These are phyloP conservation scores for Fonsecaea pedrosoi DNA, from an alignment of 2,329 filamentous ascomycete genomes.

Conservation along the genomic window DNA sequence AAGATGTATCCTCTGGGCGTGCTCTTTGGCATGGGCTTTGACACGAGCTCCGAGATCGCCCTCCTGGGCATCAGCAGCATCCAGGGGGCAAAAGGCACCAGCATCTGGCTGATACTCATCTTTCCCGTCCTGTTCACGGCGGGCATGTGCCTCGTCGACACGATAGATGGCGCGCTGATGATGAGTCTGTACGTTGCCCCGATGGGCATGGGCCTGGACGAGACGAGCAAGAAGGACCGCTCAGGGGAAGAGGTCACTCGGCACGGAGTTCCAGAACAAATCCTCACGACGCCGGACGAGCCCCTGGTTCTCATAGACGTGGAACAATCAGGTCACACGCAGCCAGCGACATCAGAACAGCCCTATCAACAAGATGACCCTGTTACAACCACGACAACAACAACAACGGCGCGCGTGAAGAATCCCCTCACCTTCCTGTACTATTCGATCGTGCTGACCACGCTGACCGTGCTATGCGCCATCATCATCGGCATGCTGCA, in stretches of 20 bases:
- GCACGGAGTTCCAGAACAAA: constrained; percentile 1
- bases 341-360: constrained; percentile 13
- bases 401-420: constrained; percentile 64
- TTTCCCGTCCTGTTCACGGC: constrained; percentile 93
- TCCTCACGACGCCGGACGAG: constrained; percentile 10
- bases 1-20: constrained; percentile 95
- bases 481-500: constrained; percentile 87
- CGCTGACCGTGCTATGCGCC: constrained; percentile 81
- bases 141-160: constrained; percentile 95
- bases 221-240: constrained; percentile 16
- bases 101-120: constrained; percentile 91
- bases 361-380: neutral
- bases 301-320: constrained; percentile 23
- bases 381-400: constrained; percentile 27
- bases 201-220: constrained; percentile 43
- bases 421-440: constrained; percentile 91
- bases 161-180: constrained; percentile 91
- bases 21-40: constrained; percentile 90
- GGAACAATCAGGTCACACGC: constrained; percentile 7
- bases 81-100: constrained; percentile 82
- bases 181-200: constrained; percentile 82
- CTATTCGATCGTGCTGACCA: constrained; percentile 87
- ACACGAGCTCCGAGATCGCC: constrained; percentile 93
- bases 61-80: constrained; percentile 88
- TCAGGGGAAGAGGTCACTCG: constrained; percentile 1